Percentiles rank a stretch among this genome's conserved stretches.
Conservation (phyloP, 441 rosid species). For the Jatropha podagrica region DNA sequence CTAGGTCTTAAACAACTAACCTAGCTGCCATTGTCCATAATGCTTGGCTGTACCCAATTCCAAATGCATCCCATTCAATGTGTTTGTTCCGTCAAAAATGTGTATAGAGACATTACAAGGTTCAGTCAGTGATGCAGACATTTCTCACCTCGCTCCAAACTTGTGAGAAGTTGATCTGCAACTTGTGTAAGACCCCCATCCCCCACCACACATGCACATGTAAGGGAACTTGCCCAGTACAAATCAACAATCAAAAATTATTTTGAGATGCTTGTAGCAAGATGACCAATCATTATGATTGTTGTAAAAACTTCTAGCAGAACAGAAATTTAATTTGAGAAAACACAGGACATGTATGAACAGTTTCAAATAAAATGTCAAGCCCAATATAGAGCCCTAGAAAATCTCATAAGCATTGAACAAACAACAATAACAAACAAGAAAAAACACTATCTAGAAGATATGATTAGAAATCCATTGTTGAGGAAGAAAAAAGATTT, state of each 20-base stretch:
- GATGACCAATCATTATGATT: not conserved
- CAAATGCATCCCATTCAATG: conserved; percentile 7
- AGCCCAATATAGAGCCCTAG: not conserved
- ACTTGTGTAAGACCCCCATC: not conserved
- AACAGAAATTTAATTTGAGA: not conserved
- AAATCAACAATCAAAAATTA: not conserved
- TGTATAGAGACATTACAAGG: not conserved
- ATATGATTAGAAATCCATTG: not conserved
- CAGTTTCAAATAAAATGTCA: not conserved
- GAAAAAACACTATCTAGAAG: not conserved
- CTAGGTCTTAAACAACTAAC: conserved; percentile 11
- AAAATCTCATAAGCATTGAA: not conserved
- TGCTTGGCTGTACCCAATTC: not conserved
- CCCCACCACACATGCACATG: too few species aligned
- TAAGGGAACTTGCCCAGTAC: not conserved
- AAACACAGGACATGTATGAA: not conserved
- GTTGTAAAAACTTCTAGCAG: not conserved
- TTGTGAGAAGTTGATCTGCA: conserved; percentile 8
- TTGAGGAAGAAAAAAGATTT: not conserved
- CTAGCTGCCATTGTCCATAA: conserved; percentile 5
- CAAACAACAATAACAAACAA: too few species aligned
- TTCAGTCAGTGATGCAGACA: conserved; percentile 17
- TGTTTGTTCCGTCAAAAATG: conserved; percentile 10
- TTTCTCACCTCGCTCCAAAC: conserved; percentile 12
- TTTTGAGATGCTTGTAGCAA: not conserved